These are phyloP conservation scores for Chaetomiaceae sp. DNA, from an alignment of 2,329 filamentous ascomycete genomes.

Conservation along the genomic window DNA sequence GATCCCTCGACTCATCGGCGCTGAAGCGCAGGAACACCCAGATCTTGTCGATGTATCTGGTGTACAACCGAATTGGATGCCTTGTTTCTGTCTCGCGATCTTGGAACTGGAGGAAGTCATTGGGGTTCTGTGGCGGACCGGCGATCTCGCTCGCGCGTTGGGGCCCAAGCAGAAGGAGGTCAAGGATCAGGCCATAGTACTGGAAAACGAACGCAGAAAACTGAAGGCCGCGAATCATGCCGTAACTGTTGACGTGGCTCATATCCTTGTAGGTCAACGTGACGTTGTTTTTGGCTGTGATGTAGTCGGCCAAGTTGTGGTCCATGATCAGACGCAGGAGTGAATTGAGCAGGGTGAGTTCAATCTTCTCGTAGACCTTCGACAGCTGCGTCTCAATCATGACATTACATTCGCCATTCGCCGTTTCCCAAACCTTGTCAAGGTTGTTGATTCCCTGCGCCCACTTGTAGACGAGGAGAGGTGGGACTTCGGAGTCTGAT, in stretches of 20 bases:
- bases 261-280: constrained; percentile 99
- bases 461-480: constrained; percentile 95
- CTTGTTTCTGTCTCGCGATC: constrained; percentile 87
- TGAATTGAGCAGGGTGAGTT: constrained; percentile 90
- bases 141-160: constrained; percentile 98
- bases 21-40: constrained; percentile 96
- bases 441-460: constrained; percentile 99
- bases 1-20: constrained; percentile 87
- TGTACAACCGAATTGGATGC: constrained; percentile 97
- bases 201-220: constrained; percentile 99
- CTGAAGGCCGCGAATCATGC: constrained; percentile 94
- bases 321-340: constrained; percentile 96
- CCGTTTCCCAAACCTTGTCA: constrained; percentile 88
- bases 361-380: constrained; percentile 99
- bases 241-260: constrained; percentile 99
- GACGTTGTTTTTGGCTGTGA: constrained; percentile 98
- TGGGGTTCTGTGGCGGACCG: constrained; percentile 86
- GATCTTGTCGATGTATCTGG: constrained; percentile 94
- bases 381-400: constrained; percentile 97
- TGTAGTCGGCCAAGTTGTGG: constrained; percentile 98
- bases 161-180: constrained; percentile 83
- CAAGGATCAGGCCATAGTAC: constrained; percentile 93
- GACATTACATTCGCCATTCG: constrained; percentile 94
- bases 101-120: constrained; percentile 96
- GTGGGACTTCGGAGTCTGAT: constrained; percentile 95